phyloP scores from a whole-genome alignment of 2,329 filamentous ascomycete genomes.

The Trichoderma semiorbis region DNA sequence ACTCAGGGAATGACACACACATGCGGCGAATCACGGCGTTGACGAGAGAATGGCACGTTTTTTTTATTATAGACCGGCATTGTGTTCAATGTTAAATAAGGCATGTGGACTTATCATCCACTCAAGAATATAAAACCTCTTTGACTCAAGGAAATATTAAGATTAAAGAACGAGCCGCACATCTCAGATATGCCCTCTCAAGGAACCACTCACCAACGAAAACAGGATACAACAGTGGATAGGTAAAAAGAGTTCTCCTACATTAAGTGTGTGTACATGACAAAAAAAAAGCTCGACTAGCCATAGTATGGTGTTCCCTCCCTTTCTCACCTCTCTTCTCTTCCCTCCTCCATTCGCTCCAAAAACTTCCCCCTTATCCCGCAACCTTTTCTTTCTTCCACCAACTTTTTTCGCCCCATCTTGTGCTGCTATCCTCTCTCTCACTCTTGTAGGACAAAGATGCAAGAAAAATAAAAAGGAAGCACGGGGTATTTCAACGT shows the following conservation, averaged over 20 bases:
- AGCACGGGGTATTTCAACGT: constrained; percentile 14
- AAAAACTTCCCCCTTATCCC: neutral
- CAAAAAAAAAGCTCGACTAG: neutral
- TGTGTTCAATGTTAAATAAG: neutral
- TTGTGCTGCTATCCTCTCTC: neutral
- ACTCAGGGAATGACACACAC: neutral
- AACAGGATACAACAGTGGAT: neutral
- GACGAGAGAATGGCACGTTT: neutral
- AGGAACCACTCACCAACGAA: neutral
- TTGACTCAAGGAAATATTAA: neutral
- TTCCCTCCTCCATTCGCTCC: neutral
- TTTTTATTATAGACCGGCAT: neutral
- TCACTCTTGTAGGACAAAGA: neutral
- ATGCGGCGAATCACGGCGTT: neutral
- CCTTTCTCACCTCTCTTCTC: neutral
- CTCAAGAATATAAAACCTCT: neutral
- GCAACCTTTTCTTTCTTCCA: neutral
- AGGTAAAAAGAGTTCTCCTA: neutral
- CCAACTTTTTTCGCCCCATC: neutral
- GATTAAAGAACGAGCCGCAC: neutral
- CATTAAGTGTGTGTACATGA: neutral
- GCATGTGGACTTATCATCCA: neutral
- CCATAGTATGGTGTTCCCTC: neutral
- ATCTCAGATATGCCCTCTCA: neutral
- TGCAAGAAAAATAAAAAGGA: neutral